Evolutionary conservation across 108 stramenopile species (phyloP), one percentile per base, ranked within the genome.

Genomic region (Nitzschia sp.): DNA sequence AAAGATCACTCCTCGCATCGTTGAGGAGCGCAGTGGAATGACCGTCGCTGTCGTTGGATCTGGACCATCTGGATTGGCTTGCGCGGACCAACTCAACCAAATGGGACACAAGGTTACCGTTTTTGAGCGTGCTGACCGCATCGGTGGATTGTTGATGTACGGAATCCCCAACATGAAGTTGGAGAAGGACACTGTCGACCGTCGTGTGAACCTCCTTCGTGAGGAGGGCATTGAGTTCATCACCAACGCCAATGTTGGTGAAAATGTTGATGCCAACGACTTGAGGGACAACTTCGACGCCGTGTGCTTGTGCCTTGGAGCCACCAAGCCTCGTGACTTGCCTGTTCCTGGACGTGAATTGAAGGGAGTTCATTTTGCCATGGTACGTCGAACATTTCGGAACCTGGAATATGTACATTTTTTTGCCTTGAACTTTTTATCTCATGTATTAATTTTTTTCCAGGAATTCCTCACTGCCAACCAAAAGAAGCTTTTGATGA

Each of bases 161-260:
- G 97, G 97, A 37, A 98, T 98, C 70, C 97, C 97, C 29, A 98
- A 98, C 87, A 96, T 95, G 95, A 98, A 98, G 76, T 84, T 98
- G 51, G 95, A 96, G 71, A 96, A 97, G 87, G 93, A 95, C 51
- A 97, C 93, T 7, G 96, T 98, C 34, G 87, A 94, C 67, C 91
- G 96, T 55, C 86, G 97, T 48, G 91, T 96, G 20, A 90, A 97
- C 65, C 76, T 97, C 26, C 88, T 97, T 25, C 86, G 88, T 9
- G 91, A 96, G 66, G 97, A 98, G 69, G 97, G 97, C 17, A 97
- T 98, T 79, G 96, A 94, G 69, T 98, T 98, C 71, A 85, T 95
- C 22, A 91, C 90, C 20, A 96, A 95, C 62, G 94, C 94, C 19
- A 76, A 97, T 69, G 90, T 97, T 69, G 97, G 97, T n/a, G 75